Evolutionary conservation across 208 protist species (phyloP).

Genomic region (Trypanosoma congolense): DNA sequence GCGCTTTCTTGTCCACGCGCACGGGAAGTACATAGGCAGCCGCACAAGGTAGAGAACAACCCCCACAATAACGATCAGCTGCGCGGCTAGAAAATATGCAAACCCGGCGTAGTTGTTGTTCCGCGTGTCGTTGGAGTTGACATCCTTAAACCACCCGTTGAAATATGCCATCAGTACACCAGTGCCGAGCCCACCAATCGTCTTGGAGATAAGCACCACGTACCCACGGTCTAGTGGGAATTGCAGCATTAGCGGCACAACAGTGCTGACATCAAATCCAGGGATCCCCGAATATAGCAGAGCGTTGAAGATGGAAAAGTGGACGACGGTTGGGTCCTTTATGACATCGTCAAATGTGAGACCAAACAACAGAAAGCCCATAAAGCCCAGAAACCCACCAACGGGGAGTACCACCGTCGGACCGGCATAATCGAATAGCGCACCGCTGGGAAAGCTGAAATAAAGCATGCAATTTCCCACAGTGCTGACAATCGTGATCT

Average conservation of each 20-base stretch:
- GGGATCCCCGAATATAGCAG: conserved; percentile 40
- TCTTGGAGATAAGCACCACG: conserved; percentile 4
- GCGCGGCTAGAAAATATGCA: conserved; percentile 1
- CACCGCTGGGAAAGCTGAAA: conserved; percentile 3
- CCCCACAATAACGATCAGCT: background rate
- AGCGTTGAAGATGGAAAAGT: conserved; percentile 39
- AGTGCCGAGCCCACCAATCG: conserved; percentile 16
- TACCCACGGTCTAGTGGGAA: conserved; percentile 51
- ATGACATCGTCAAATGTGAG: conserved; percentile 38
- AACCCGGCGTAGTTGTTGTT: conserved; percentile 4
- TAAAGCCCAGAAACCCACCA: background rate
- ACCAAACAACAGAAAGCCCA: conserved; percentile 33
- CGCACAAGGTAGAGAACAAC: background rate
- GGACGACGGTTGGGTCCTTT: conserved; percentile 9
- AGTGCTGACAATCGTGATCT: conserved; percentile 17
- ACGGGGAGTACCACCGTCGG: conserved; percentile 1
- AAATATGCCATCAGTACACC: conserved; percentile 3
- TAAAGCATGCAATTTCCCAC: conserved; percentile 6
- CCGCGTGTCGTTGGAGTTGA: background rate
- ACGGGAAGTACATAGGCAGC: conserved; percentile 2
- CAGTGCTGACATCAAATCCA: conserved; percentile 28
- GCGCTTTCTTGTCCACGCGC: background rate
- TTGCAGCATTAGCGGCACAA: conserved; percentile 34
- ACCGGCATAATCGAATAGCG: conserved; percentile 12
- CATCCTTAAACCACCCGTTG: conserved; percentile 4